phyloP scores from a whole-genome alignment of 257 asterid genomes.

The Jasminum sambac region DNA sequence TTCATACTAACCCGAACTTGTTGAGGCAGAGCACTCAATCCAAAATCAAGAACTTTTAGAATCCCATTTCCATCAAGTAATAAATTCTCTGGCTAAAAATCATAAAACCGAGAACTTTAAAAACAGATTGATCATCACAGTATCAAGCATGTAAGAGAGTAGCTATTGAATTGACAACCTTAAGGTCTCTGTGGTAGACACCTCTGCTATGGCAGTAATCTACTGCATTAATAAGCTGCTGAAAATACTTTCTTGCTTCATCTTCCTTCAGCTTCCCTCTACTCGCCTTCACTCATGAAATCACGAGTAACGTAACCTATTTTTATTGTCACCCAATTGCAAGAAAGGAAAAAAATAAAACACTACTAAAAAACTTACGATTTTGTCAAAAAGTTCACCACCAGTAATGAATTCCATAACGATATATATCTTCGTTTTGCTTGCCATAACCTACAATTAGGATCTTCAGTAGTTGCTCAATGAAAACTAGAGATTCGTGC shows the following conservation, averaged over 20 bases:
- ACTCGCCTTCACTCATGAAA: conserved; percentile 36
- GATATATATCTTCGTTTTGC: conserved; percentile 75
- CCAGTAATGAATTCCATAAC: conserved; percentile 73
- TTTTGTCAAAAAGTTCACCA: conserved; percentile 75
- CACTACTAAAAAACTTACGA: conserved; percentile 39
- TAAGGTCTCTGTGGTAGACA: conserved; percentile 66
- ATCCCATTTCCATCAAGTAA: conserved; percentile 72
- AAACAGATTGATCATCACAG: background rate
- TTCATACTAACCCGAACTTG: conserved; percentile 76
- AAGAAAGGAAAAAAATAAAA: conserved; percentile 8
- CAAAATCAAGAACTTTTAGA: conserved; percentile 92
- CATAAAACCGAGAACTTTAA: conserved; percentile 19
- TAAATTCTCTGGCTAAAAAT: conserved; percentile 81
- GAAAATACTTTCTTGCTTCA: conserved; percentile 70
- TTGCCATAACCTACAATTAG: conserved; percentile 64
- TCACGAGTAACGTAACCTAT: background rate
- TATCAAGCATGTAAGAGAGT: background rate
- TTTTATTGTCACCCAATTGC: conserved; percentile 10
- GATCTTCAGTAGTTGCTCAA: conserved; percentile 14
- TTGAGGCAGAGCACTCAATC: conserved; percentile 94
- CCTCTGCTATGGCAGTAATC: conserved; percentile 82
- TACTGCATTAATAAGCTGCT: conserved; percentile 66
- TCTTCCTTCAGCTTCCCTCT: conserved; percentile 66
- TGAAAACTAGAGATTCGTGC: background rate
- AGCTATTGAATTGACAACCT: conserved; percentile 31